Evolutionary conservation across 805 yeast species (phyloP), one percentile per base, ranked within the genome.

Genomic region (Cyberlindnera japonica): DNA sequence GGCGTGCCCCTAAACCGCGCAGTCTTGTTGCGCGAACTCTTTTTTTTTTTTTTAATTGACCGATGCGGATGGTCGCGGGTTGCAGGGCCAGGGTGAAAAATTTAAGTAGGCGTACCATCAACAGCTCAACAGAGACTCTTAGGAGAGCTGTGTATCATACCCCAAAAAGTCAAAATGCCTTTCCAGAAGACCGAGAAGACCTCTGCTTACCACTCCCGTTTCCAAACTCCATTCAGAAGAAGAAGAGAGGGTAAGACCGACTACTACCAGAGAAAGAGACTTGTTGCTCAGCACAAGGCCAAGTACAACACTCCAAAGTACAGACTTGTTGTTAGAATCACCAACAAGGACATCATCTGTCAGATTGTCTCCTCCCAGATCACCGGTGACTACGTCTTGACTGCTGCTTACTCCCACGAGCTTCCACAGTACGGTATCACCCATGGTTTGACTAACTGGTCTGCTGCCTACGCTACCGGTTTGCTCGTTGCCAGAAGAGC

Each of bases 161-260:
- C 27, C 15, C 11, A 35, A 20, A 20, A 34, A 13, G 35, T 16
- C 43, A 78, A 64, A 72, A 87, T 87, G 95, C 77, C 78, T 63
- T 87, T 87, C 88, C 72, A 71, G 64, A 78, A 76, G 66, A 63
- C 68, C 58, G 35, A 33, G 32, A 88, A 89, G 82, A 74, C 79
- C 68, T 81, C 95, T 66, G 91, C 97, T 59, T 93, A 93, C 91
- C 87, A 81, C 81, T 89, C 97, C 68, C 90, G 99, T 74, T 93
- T 81, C 95, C 99, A 93, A 81, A 93, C 99, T 72, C 97, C 98
- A 58, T 93, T 90, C 96, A 89, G 99, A 76, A 90, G 99, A 83
- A 87, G 99, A 85, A 87, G 95, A 72, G 97, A 93, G 79, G 99
- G 99, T 79, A 93, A 93, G 83, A 93, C 99, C 69, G 99, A 93